These are phyloP conservation scores for Leccinum uliginosum DNA, from an alignment of 768 basidiomycete genomes.

Conservation along the genomic window DNA sequence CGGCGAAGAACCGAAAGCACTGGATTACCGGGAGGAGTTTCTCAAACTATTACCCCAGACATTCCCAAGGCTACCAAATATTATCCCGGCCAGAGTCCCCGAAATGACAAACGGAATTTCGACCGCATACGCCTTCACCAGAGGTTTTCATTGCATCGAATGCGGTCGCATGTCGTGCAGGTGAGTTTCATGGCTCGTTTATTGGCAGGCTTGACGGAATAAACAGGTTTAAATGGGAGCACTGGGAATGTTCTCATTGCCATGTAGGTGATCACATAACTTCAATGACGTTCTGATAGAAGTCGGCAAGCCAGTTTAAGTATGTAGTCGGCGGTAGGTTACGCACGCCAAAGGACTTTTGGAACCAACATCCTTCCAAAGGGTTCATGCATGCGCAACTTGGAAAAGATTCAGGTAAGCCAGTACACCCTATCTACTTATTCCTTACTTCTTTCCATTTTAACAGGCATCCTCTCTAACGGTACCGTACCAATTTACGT, in stretches of 20 bases:
- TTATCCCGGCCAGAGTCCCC: slow-evolving; percentile 36
- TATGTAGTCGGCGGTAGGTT: slow-evolving; percentile 18
- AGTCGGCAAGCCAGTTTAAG: slow-evolving; percentile 8
- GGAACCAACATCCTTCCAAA: slow-evolving; percentile 27
- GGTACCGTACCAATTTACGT: slow-evolving; percentile 18
- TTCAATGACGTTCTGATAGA: neutral
- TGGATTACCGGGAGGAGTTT: slow-evolving; percentile 49
- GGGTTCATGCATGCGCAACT: slow-evolving; percentile 27
- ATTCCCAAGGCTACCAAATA: slow-evolving; percentile 32
- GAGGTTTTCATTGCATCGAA: slow-evolving; percentile 62
- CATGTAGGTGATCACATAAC: slow-evolving; percentile 34
- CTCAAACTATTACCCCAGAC: slow-evolving; percentile 33
- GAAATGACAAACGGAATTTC: slow-evolving; percentile 33
- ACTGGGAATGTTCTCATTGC: slow-evolving; percentile 67
- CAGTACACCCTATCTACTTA: neutral
- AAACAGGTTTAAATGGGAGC: slow-evolving; percentile 65
- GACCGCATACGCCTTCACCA: slow-evolving; percentile 53
- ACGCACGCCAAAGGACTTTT: slow-evolving; percentile 36
- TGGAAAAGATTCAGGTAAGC: slow-evolving; percentile 28
- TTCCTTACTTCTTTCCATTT: neutral
- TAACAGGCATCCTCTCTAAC: slow-evolving; percentile 17
- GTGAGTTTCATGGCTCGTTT: slow-evolving; percentile 34
- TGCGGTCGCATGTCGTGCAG: slow-evolving; percentile 76
- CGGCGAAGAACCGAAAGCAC: slow-evolving; percentile 28
- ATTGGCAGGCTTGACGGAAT: neutral